Base-by-base conservation (phyloP, 2,329 filamentous ascomycete genomes). In the Bisporella sp. region DNA sequence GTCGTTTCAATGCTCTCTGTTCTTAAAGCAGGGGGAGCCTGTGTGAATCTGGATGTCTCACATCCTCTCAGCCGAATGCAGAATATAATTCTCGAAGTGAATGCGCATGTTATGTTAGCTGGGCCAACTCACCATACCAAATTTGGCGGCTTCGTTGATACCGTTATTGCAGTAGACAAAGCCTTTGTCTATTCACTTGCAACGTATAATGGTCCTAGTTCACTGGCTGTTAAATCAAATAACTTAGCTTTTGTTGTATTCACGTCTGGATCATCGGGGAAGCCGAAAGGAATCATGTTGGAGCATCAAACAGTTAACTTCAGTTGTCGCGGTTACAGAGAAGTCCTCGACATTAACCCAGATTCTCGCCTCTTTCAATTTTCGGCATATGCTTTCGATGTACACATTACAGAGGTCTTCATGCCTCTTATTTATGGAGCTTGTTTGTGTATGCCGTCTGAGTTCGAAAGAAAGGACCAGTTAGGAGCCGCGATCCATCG, bases 211-310 rank as follows among this genome's bases (percentile, higher is more conserved):
- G n/a, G n/a, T 8, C 35, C 35, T 4, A n/a, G 8, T 8, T 8
- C 8, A 37, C 8, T n/a, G 2, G 8, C 35, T 9, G 35, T 37
- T n/a, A 37, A 8, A 37, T n/a, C 35, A 37, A 21, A 42, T 28
- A 42, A 29, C 12, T 8, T 8, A 13, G 48, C 48, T 28, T 52
- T 51, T 39, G 44, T 53, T 12, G 51, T 53, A 32, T 47, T 45
- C 32, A 58, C 56, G 28, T 53, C 50, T 30, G 55, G 55, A 13
- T 47, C 42, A 4, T 55, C 53, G 9, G 54, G 56, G 5, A 49
- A 47, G 32, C 54, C 54, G 6, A 57, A 57, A 45, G 53, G 52
- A 5, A 71, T 76, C 30, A 66, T 73, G 31, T 49, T 66, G 30
- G 50, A 53, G 12, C 60, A 64, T 47, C 39, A 45, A 2, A 45